A percentile compares a stretch with the other conserved stretches of the same genome.
Evolutionary conservation across 73 alveolate species (phyloP).

Genomic region (Stentor roeselii): DNA sequence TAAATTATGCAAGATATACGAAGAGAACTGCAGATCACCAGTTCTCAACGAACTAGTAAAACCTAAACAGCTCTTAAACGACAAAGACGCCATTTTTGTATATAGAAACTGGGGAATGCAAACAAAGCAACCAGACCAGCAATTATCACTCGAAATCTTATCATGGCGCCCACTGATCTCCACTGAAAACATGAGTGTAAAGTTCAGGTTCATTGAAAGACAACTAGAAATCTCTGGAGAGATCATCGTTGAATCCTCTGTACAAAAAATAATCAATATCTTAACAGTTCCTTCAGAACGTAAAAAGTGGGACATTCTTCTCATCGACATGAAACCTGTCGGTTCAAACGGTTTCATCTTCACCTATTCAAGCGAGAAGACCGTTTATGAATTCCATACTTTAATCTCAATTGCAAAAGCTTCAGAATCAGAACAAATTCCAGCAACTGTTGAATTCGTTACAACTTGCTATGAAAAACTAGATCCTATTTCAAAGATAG

Average conservation of each 20-base stretch:
- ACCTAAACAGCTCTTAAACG: neutral
- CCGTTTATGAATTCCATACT: neutral
- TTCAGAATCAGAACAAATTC: neutral
- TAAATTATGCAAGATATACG: neutral
- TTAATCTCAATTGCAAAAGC: too few relatives aligned
- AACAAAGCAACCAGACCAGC: neutral
- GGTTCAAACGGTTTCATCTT: neutral
- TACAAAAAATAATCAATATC: neutral
- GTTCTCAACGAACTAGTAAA: neutral
- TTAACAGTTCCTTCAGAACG: conserved; percentile 2
- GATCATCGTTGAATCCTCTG: neutral
- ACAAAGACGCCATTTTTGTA: neutral
- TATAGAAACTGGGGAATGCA: conserved; percentile 13
- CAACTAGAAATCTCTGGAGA: neutral
- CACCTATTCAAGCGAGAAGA: neutral
- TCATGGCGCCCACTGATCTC: neutral
- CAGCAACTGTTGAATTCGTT: neutral
- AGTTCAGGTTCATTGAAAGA: neutral
- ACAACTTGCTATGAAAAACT: neutral
- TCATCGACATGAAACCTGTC: neutral
- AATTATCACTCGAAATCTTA: neutral
- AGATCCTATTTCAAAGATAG: neutral
- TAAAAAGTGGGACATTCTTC: conserved; percentile 6
- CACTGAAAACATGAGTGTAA: neutral
- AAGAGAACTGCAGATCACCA: neutral